Base-by-base conservation (phyloP, 2,329 filamentous ascomycete species). In the Colletotrichum caudatum region DNA sequence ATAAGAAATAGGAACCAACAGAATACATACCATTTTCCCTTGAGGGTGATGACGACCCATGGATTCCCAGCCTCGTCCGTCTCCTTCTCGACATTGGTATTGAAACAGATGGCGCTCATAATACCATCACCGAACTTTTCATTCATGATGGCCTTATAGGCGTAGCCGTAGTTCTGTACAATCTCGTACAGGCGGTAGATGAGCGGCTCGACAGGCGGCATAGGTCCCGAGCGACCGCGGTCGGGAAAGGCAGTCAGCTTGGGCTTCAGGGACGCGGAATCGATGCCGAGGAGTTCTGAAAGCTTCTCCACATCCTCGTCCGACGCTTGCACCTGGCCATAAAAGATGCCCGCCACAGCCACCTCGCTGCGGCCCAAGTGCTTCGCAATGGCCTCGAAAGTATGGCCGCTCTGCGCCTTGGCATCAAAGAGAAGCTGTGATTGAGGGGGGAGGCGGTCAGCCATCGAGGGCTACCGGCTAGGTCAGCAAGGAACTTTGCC, bases 111-210 rank as follows among this genome's bases (percentile, higher is more conserved):
- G 1, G 95, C 95, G 79, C 94, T 97, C 95, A 98, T 98, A 78
- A 98, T 98, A 1, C 95, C 95, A 79, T 95, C 93, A 0, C 93
- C 93, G 79, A 94, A 94, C 86, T 98, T 98, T 88, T 98, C 95
- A 76, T 98, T 98, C 81, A 98, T 80, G 5, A 98, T 89, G 0
- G 94, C 95, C 87, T 98, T 98, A 84, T 97, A 98, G 0, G 95
- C 93, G 81, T 97, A 97, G 1, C 95, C 95, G 78, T 98, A 98
- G 81, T 97, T 98, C 84, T 98, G 95, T 73, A 98, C 92, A 79
- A 98, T 93, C 86, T 98, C 95, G 81, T 94, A 98, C 71, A 98
- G 81, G 2, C 95, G 87, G 81, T 98, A 98, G 78, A 98, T 95
- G 76, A 97, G 82, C 5, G 94, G 94, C 80, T 97, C 94, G 71